Percentiles rank a stretch among this genome's conserved stretches.
Conservation (phyloP, 116 monocot species). For the Trichopus zeylanicus region DNA sequence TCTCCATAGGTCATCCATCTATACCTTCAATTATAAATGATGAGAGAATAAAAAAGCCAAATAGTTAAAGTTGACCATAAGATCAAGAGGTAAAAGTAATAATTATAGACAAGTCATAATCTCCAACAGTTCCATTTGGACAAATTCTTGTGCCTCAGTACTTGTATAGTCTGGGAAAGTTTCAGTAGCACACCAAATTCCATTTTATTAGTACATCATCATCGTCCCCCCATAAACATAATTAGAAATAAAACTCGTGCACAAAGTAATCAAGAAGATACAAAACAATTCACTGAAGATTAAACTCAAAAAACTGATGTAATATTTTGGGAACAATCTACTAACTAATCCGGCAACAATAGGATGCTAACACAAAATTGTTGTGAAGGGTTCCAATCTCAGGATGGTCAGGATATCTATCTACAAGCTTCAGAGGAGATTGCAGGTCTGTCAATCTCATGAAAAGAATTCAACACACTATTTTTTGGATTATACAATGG, state of each 20-base stretch:
- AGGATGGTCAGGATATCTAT: constrained; percentile 52
- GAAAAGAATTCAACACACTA: background rate
- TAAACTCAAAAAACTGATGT: too few relatives aligned
- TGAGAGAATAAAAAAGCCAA: background rate
- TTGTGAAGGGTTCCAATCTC: constrained; percentile 88
- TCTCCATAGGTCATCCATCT: constrained; percentile 99
- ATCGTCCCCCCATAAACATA: background rate
- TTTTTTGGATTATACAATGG: background rate
- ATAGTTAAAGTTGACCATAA: too few relatives aligned
- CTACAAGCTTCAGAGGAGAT: constrained; percentile 69
- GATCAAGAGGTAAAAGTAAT: too few relatives aligned
- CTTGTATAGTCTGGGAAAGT: constrained; percentile 74
- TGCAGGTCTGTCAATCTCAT: constrained; percentile 46
- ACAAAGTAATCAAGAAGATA: too few relatives aligned
- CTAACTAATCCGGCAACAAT: background rate
- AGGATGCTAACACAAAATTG: constrained; percentile 82
- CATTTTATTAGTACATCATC: background rate
- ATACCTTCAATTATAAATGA: constrained; percentile 46
- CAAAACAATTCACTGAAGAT: too few relatives aligned
- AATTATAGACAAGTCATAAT: constrained; percentile 35
- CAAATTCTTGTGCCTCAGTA: constrained; percentile 88
- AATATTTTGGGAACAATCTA: background rate
- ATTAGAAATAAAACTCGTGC: background rate
- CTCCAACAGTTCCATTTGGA: constrained; percentile 86
- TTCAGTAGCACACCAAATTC: constrained; percentile 58